Percentiles rank a stretch among this genome's conserved stretches.
These are phyloP conservation scores for Ophiostoma pallidulum DNA, from an alignment of 2,329 filamentous ascomycete genomes.

Conservation along the genomic window DNA sequence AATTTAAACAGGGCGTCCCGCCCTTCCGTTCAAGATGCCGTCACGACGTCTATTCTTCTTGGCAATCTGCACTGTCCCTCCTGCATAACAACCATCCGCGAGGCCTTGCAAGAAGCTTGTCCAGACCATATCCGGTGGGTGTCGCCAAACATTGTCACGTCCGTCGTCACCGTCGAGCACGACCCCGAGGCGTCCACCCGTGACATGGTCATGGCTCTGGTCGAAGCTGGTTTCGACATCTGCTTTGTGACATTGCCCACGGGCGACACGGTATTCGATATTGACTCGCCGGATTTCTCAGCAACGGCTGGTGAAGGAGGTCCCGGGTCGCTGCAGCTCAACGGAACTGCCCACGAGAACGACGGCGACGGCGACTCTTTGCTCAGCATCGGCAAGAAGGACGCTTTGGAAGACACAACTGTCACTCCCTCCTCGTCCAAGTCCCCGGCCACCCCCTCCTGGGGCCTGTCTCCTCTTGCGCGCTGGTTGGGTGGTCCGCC, in stretches of 20 bases:
- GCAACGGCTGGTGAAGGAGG: neutral
- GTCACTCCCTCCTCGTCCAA: neutral
- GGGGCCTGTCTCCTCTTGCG: slow-evolving; percentile 13
- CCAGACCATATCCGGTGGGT: slow-evolving; percentile 44
- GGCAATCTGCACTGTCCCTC: slow-evolving; percentile 71
- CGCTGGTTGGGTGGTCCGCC: slow-evolving; percentile 13
- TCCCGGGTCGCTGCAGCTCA: neutral
- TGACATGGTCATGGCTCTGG: slow-evolving; percentile 36
- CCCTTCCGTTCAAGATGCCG: slow-evolving; percentile 13
- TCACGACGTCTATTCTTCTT: slow-evolving; percentile 55
- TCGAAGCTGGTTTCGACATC: slow-evolving; percentile 50
- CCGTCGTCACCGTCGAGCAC: slow-evolving; percentile 55
- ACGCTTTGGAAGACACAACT: neutral
- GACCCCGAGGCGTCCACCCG: slow-evolving; percentile 35
- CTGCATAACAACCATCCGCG: slow-evolving; percentile 58
- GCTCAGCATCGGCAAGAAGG: neutral
- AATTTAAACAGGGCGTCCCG: slow-evolving; percentile 19
- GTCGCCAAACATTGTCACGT: slow-evolving; percentile 62
- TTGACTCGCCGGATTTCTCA: neutral
- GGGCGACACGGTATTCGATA: slow-evolving; percentile 18
- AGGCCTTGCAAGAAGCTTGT: slow-evolving; percentile 41
- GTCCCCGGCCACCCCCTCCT: neutral
- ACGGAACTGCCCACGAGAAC: neutral
- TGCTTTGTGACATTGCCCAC: slow-evolving; percentile 35
- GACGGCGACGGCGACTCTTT: neutral